Evolutionary conservation across 306 rosid species (phyloP), one percentile per base, ranked within the genome.

Genomic region (Lotus japonicus): DNA sequence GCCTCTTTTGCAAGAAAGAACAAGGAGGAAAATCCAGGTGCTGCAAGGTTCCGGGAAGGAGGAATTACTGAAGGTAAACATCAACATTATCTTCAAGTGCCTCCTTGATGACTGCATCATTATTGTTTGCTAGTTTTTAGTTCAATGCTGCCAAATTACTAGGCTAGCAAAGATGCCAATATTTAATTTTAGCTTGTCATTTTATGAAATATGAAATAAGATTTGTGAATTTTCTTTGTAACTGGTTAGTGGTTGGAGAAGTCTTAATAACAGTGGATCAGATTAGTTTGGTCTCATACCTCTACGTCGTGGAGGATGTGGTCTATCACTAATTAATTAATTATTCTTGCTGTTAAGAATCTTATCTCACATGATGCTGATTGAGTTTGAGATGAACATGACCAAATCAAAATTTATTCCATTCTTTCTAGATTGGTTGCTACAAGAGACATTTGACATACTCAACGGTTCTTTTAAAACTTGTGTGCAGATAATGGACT

Each of bases 1-100:
- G 79, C 96, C 99, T 76, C 97, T 94, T 63, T 77, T 94, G 66
- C 97, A 94, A 84, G 99, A 94, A 84, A 86, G 99, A 72, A 94
- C 99, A 49, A 90, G 97, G 75, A 81, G 35, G 81, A 94, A 87
- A 89, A 43, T 94, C 60, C 96, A 86, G 73, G 99, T 94, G 71
- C 87, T 90, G 51, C 92, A 81, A 71, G 97, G 91, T 69, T 86
- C 89, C 71, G 99, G 99, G 41, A 91, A 80, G 77, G 96, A 94
- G 10, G 99, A 94, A 73, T 83, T 94, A 65, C 84, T 90, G 26
- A 90, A 85, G 84, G 98, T 87, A 77, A 77, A 43, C 9, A 26
- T 51, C 4, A 16, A 26, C 28, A 53, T 23, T 46, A 53, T 45
- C 44, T 58, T 15, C 2, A 9, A 75, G 13, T 15, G 35, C 31